Evolutionary conservation across 768 basidiomycete species (phyloP).

Genomic region (Boletus huronensis): DNA sequence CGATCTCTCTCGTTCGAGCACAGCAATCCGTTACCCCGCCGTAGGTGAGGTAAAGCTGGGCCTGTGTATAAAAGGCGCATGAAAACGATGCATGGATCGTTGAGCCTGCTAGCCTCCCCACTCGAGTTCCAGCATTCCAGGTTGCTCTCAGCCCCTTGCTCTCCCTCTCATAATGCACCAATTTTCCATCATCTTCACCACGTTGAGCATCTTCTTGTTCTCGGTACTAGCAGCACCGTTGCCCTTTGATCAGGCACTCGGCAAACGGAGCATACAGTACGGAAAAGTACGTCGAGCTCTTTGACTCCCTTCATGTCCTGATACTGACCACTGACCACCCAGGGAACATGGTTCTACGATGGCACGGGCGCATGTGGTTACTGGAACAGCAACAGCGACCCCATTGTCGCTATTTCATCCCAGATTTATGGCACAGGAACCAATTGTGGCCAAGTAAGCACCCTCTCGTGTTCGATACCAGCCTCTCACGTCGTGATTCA

Average conservation of each 20-base stretch:
- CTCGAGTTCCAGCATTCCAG: neutral
- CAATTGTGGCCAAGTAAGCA: conserved; percentile 59
- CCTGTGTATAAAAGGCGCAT: conserved; percentile 25
- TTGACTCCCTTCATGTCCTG: too few species aligned
- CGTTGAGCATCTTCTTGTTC: conserved; percentile 43
- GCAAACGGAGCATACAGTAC: conserved; percentile 42
- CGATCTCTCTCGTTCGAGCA: conserved; percentile 25
- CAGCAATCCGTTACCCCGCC: conserved; percentile 22
- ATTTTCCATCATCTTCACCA: conserved; percentile 28
- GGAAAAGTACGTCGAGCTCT: conserved; percentile 48
- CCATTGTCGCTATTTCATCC: conserved; percentile 61
- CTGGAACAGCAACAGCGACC: conserved; percentile 43
- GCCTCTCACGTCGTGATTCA: conserved; percentile 27
- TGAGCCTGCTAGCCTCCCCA: conserved; percentile 3
- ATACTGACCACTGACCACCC: conserved; percentile 8
- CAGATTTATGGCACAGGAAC: conserved; percentile 49
- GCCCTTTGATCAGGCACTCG: conserved; percentile 33
- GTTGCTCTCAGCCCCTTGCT: neutral
- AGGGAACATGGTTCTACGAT: conserved; percentile 70
- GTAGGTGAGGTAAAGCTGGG: conserved; percentile 29
- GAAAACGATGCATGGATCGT: conserved; percentile 1
- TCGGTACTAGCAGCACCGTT: conserved; percentile 40
- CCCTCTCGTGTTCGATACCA: neutral
- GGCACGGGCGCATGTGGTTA: conserved; percentile 64
- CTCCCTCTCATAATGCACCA: conserved; percentile 16